phyloP scores from a whole-genome alignment of 768 basidiomycete species.

The Tremella fuciformis region DNA sequence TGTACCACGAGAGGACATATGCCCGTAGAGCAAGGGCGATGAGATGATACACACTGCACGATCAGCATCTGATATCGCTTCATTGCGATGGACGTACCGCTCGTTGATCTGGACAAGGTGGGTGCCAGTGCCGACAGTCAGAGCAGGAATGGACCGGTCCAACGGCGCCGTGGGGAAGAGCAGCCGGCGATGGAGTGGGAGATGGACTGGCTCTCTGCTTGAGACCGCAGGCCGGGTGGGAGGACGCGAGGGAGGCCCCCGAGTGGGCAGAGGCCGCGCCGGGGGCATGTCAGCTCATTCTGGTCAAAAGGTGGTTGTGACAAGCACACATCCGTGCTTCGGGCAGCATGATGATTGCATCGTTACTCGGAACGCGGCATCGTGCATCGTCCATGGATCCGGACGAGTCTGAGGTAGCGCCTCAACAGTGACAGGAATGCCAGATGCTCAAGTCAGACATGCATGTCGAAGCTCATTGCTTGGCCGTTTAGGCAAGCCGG shows the following conservation, averaged over 20 bases:
- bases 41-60: slow-evolving; percentile 29
- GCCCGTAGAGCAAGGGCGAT: slow-evolving; percentile 36
- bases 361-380: neutral
- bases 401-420: neutral
- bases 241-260: slow-evolving; percentile 1
- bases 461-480: no score
- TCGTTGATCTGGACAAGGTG: slow-evolving; percentile 35
- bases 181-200: slow-evolving; percentile 36
- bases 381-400: neutral
- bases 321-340: neutral
- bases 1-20: slow-evolving; percentile 44
- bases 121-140: slow-evolving; percentile 14
- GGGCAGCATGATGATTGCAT: neutral
- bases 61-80: neutral
- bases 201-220: slow-evolving; percentile 26
- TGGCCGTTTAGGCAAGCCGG: no score
- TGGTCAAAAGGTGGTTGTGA: slow-evolving; percentile 1
- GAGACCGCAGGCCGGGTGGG: neutral
- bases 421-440: neutral
- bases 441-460: neutral
- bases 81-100: slow-evolving; percentile 21
- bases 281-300: slow-evolving; percentile 7
- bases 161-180: slow-evolving; percentile 30
- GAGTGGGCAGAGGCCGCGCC: slow-evolving; percentile 6
- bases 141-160: slow-evolving; percentile 18